Base-by-base conservation (phyloP, 306 rosid genomes). In the Cyamopsis tetragonoloba region DNA sequence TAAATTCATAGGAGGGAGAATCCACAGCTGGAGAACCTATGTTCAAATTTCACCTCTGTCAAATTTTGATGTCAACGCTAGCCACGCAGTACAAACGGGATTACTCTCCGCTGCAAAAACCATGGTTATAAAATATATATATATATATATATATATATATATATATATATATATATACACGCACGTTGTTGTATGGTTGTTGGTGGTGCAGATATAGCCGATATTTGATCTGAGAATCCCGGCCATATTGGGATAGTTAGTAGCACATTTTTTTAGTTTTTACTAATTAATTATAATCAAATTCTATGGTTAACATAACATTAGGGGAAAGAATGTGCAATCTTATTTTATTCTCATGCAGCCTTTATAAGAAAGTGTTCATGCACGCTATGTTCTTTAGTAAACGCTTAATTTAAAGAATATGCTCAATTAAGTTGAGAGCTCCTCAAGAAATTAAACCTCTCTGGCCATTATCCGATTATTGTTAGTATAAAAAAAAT, bases 401-500 rank as follows among this genome's bases (percentile, higher is more conserved):
- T 24, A 42, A 37, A 5, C 48, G 17, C 34, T 67, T 31, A n/a
- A n/a, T n/a, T 31, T 35, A 56, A 55, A 57, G 86, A 84, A 87
- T 80, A 82, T 87, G 78, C 86, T 75, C n/a, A n/a, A n/a, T n/a
- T 48, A n/a, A 19, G 62, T 69, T 59, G 75, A 72, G 70, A 79
- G 71, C 65, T 80, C 66, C 31, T 61, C 54, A 79, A 81, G 80
- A 72, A 82, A n/a, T n/a, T n/a, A n/a, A n/a, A 61, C 39, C 76
- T 65, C 24, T 72, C 64, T 62, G 68, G 15, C 81, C 42, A 73
- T 62, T 47, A 62, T 51, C 48, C 49, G n/a, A 22, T 47, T 75
- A 62, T 80, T 24, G 61, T n/a, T 32, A 5, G 17, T 2, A 68
- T 59, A 60, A 68, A 68, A 60, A 68, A 68, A 78, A 64, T 64